These are phyloP conservation scores for Myriosclerotinia duriaeana DNA, from an alignment of 2,329 filamentous ascomycete species.

Conservation along the genomic window DNA sequence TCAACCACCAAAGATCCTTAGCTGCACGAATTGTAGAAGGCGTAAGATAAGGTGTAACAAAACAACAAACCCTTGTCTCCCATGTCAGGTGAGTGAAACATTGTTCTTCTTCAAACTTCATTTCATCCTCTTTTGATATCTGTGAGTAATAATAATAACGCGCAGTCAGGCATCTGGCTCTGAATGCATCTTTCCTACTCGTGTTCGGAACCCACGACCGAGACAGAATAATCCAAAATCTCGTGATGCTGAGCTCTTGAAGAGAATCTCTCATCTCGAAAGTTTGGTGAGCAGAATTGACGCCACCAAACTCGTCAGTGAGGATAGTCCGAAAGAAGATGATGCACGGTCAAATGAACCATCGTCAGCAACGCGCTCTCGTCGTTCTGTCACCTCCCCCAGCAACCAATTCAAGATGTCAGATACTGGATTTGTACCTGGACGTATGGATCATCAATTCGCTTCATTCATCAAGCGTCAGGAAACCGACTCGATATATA, in stretches of 20 bases:
- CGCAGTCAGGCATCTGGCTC: slow-evolving; percentile 8
- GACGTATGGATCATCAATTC: slow-evolving; percentile 18
- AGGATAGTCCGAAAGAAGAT: neutral
- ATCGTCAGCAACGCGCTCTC: slow-evolving; percentile 12
- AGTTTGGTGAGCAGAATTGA: slow-evolving; percentile 25
- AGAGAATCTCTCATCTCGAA: slow-evolving; percentile 24
- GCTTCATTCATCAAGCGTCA: slow-evolving; percentile 22
- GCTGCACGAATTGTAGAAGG: slow-evolving; percentile 24
- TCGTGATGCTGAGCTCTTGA: slow-evolving; percentile 25
- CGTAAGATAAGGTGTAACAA: slow-evolving; percentile 26
- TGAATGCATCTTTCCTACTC: slow-evolving; percentile 24
- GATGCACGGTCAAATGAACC: slow-evolving; percentile 11
- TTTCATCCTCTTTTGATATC: neutral
- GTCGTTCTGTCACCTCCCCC: slow-evolving; percentile 8
- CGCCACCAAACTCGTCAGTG: slow-evolving; percentile 11
- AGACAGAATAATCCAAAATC: slow-evolving; percentile 15
- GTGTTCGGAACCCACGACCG: slow-evolving; percentile 15
- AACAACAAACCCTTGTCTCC: slow-evolving; percentile 21
- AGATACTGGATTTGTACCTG: neutral
- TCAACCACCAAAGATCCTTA: slow-evolving; percentile 14
- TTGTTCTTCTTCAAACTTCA: neutral
- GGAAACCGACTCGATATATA: slow-evolving; percentile 20
- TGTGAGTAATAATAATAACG: neutral
- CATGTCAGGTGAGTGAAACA: slow-evolving; percentile 21
- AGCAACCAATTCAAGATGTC: neutral